phyloP scores from a whole-genome alignment of 2,329 filamentous ascomycete species.

The Aaosphaeria arxii region DNA sequence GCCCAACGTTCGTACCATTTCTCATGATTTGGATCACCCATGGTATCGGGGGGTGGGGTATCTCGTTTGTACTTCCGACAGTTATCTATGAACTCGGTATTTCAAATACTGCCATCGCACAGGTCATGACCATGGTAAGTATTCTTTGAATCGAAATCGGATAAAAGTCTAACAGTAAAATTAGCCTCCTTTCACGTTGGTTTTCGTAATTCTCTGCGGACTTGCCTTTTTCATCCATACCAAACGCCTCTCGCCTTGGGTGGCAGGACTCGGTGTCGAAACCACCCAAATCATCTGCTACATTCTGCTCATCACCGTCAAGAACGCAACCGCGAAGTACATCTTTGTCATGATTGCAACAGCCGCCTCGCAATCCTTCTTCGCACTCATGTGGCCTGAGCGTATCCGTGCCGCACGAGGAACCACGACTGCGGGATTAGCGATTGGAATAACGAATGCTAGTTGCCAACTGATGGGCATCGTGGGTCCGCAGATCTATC shows the following conservation, averaged over 20 bases:
- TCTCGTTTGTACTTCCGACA: slow-evolving; percentile 19
- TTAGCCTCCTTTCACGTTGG: slow-evolving; percentile 17
- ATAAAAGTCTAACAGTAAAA: slow-evolving; percentile 1
- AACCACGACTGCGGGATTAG: slow-evolving; percentile 38
- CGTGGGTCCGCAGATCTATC: slow-evolving; percentile 42
- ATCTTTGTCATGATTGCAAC: slow-evolving; percentile 42
- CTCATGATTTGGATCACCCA: slow-evolving; percentile 23
- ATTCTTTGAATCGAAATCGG: not conserved
- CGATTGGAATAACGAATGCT: slow-evolving; percentile 38
- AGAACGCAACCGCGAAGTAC: slow-evolving; percentile 35
- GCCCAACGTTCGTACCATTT: slow-evolving; percentile 16
- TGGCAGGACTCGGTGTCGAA: slow-evolving; percentile 24
- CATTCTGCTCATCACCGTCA: slow-evolving; percentile 38
- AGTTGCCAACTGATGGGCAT: slow-evolving; percentile 38
- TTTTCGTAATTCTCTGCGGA: slow-evolving; percentile 16
- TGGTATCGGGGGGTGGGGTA: slow-evolving; percentile 20
- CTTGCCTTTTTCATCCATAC: slow-evolving; percentile 19
- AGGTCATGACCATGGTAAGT: slow-evolving; percentile 24
- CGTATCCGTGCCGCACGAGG: slow-evolving; percentile 39
- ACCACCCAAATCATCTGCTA: slow-evolving; percentile 38
- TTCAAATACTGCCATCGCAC: slow-evolving; percentile 15
- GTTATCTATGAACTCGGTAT: slow-evolving; percentile 19
- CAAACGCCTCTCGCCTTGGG: slow-evolving; percentile 16
- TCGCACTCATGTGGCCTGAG: slow-evolving; percentile 42
- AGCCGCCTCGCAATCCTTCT: slow-evolving; percentile 38